A percentile compares a stretch with the other conserved stretches of the same genome.
Evolutionary conservation across 345 rosid species (phyloP).

Genomic region (Eutrema yunnanense): DNA sequence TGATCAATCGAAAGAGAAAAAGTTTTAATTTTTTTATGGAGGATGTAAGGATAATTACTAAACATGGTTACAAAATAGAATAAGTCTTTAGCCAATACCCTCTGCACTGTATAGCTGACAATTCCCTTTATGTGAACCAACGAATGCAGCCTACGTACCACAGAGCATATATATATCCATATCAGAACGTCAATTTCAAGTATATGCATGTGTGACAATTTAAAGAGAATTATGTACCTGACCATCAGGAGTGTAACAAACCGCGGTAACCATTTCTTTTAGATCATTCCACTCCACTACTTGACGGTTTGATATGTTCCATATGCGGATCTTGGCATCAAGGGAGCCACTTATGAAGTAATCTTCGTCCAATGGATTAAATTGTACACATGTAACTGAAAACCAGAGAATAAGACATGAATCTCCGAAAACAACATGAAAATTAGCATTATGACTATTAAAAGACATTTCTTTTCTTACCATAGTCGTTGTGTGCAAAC

Average conservation of each 20-base stretch:
- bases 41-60: background rate
- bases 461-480: slow-evolving; percentile 27
- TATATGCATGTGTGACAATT: background rate
- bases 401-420: slow-evolving; percentile 8
- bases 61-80: background rate
- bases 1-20: slow-evolving; percentile 26
- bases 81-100: slow-evolving; percentile 35
- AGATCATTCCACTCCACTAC: slow-evolving; percentile 87
- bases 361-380: slow-evolving; percentile 86
- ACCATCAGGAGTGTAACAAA: slow-evolving; percentile 89
- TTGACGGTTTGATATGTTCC: slow-evolving; percentile 66
- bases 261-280: slow-evolving; percentile 94
- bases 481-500: slow-evolving; percentile 95
- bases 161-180: background rate
- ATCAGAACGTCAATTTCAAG: background rate
- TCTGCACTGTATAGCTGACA: slow-evolving; percentile 62
- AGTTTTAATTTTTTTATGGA: background rate
- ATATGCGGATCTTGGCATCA: slow-evolving; percentile 83
- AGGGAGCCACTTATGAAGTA: slow-evolving; percentile 96
- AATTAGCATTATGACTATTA: background rate
- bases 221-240: slow-evolving; percentile 46
- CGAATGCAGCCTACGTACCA: slow-evolving; percentile 54
- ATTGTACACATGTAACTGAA: slow-evolving; percentile 90
- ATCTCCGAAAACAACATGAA: background rate
- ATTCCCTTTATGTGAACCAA: slow-evolving; percentile 82